These are phyloP conservation scores for Solanum hybrid DNA, from an alignment of 305 asterid species.

Conservation along the genomic window DNA sequence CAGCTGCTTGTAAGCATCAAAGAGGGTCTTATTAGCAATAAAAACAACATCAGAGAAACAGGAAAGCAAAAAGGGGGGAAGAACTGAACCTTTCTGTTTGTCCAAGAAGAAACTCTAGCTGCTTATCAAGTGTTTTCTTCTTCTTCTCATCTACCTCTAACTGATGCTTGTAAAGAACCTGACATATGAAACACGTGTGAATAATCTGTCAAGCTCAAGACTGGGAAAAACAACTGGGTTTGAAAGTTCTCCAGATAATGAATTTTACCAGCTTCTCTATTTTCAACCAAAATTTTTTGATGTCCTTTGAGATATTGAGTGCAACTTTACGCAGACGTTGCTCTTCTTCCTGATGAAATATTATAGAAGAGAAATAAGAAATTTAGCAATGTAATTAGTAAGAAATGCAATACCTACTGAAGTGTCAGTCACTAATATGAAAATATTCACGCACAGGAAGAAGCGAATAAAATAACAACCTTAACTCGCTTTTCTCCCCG, in stretches of 20 bases:
- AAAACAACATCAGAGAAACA: background rate
- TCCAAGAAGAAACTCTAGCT: slow-evolving; percentile 98
- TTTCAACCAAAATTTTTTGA: slow-evolving; percentile 97
- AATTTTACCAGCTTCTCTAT: slow-evolving; percentile 90
- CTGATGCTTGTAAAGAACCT: slow-evolving; percentile 97
- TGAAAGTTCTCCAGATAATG: background rate
- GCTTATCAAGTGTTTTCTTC: slow-evolving; percentile 92
- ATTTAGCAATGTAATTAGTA: background rate
- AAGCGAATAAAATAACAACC: slow-evolving; percentile 31
- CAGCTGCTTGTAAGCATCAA: background rate
- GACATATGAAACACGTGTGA: slow-evolving; percentile 19
- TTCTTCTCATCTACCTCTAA: slow-evolving; percentile 83
- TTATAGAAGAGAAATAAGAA: slow-evolving; percentile 16
- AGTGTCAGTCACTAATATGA: background rate
- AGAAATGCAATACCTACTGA: background rate
- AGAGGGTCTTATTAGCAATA: background rate
- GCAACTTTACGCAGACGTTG: slow-evolving; percentile 83
- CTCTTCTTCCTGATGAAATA: slow-evolving; percentile 74
- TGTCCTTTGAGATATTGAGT: slow-evolving; percentile 82
- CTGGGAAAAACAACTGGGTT: background rate
- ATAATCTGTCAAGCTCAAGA: slow-evolving; percentile 11
- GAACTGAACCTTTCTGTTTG: slow-evolving; percentile 85
- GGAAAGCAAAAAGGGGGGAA: background rate
- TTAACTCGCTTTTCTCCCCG: slow-evolving; percentile 93
- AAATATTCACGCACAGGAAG: slow-evolving; percentile 4